phyloP scores from a whole-genome alignment of 495 filamentous ascomycete genomes.

The Penicillium steckii region DNA sequence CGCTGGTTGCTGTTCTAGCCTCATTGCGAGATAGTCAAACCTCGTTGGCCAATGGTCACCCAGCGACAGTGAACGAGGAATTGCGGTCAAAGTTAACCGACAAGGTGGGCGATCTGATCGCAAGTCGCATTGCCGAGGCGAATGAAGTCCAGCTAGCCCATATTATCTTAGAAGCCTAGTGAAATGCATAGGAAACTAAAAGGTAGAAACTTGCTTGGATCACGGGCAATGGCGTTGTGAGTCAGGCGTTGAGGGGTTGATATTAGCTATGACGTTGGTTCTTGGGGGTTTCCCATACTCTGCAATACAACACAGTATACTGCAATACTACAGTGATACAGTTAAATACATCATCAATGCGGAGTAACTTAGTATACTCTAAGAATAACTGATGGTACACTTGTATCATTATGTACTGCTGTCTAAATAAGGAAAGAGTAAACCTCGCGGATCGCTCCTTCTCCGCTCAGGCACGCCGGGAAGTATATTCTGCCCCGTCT shows the following conservation, averaged over 20 bases:
- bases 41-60: conserved; percentile 43
- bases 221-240: background rate
- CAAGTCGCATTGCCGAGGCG: conserved; percentile 49
- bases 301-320: too few relatives aligned
- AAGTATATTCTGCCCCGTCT: conserved; percentile 13
- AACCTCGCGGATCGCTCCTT: conserved; percentile 1
- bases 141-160: conserved; percentile 43
- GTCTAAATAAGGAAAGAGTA: too few relatives aligned
- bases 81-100: conserved; percentile 55
- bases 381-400: too few relatives aligned
- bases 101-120: conserved; percentile 59
- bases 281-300: too few relatives aligned
- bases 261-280: background rate
- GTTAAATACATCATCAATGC: too few relatives aligned
- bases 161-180: conserved; percentile 31
- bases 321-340: too few relatives aligned
- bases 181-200: background rate
- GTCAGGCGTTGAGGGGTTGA: background rate
- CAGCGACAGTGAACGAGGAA: conserved; percentile 47
- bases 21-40: conserved; percentile 40
- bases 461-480: conserved; percentile 10
- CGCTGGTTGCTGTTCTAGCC: conserved; percentile 58
- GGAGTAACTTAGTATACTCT: too few relatives aligned
- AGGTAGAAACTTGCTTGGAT: background rate
- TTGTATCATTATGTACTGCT: too few relatives aligned